A percentile compares a stretch with the other conserved stretches of the same genome.
These are phyloP conservation scores for Microdochium paspali DNA, from an alignment of 2,329 filamentous ascomycete species.

Conservation along the genomic window DNA sequence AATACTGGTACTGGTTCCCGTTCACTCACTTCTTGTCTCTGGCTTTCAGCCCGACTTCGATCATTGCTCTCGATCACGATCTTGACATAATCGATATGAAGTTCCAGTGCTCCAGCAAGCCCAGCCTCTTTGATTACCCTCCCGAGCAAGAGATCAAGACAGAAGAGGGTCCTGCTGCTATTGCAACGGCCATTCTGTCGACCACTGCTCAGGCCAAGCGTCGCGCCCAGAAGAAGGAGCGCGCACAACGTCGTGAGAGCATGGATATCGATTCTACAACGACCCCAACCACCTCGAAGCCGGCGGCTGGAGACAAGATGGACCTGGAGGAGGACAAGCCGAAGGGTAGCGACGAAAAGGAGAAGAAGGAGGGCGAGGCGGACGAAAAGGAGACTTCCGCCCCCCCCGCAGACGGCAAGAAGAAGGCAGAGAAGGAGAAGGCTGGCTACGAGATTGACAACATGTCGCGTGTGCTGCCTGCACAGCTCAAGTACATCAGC, in stretches of 20 bases:
- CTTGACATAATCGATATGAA: constrained; percentile 90
- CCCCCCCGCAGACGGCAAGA: constrained; percentile 56
- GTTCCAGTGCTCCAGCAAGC: constrained; percentile 88
- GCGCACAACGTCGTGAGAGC: constrained; percentile 78
- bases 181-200: constrained; percentile 90
- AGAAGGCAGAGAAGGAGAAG: constrained; percentile 93
- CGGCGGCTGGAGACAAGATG: constrained; percentile 70
- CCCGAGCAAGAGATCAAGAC: constrained; percentile 93
- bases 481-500: constrained; percentile 90
- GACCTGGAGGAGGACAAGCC: constrained; percentile 55
- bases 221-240: constrained; percentile 87
- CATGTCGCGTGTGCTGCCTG: constrained; percentile 88
- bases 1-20: constrained; percentile 99
- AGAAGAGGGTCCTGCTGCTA: constrained; percentile 85
- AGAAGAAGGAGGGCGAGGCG: constrained; percentile 50
- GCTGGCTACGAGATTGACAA: constrained; percentile 93
- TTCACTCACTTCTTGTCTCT: constrained; percentile 95
- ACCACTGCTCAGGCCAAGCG: constrained; percentile 97
- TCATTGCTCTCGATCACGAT: constrained; percentile 90
- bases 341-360: constrained; percentile 40
- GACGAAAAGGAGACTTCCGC: constrained; percentile 48
- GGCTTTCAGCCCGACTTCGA: constrained; percentile 91
- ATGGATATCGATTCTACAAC: constrained; percentile 88
- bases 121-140: constrained; percentile 95
- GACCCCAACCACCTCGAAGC: constrained; percentile 55